These are phyloP conservation scores for Fraxinus sp. DNA, from an alignment of 305 asterid genomes.

Conservation along the genomic window DNA sequence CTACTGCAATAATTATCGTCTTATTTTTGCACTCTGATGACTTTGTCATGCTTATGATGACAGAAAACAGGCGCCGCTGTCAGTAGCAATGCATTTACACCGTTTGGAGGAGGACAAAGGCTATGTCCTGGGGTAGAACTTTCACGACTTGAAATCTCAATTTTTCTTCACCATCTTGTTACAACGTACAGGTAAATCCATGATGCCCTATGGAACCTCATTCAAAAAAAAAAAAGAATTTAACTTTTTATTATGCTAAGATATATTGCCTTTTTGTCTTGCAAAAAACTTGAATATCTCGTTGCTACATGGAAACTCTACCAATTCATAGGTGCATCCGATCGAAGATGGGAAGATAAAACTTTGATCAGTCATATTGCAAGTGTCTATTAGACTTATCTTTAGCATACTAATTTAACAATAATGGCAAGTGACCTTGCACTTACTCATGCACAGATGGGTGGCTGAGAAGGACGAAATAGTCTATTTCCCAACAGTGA, in stretches of 20 bases:
- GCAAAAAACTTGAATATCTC: neutral
- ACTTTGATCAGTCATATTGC: neutral
- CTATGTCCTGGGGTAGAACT: conserved; percentile 93
- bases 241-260: neutral
- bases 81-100: conserved; percentile 67
- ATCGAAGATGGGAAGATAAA: neutral
- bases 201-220: neutral
- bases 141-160: conserved; percentile 81
- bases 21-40: neutral
- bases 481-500: conserved; percentile 82
- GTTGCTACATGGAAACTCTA: neutral
- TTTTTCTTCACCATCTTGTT: conserved; percentile 82
- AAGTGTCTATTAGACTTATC: neutral
- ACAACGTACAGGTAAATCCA: conserved; percentile 67
- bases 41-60: neutral
- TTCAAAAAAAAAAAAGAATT: neutral
- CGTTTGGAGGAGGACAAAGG: conserved; percentile 98
- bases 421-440: conserved; percentile 33
- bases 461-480: conserved; percentile 75
- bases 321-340: neutral
- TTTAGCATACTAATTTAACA: neutral
- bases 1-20: neutral
- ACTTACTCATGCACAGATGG: conserved; percentile 53
- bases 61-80: conserved; percentile 50
- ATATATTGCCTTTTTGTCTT: neutral